These are phyloP conservation scores for Prillingera fragicola DNA, from an alignment of 1,284 basidiomycete species.

Conservation along the genomic window DNA sequence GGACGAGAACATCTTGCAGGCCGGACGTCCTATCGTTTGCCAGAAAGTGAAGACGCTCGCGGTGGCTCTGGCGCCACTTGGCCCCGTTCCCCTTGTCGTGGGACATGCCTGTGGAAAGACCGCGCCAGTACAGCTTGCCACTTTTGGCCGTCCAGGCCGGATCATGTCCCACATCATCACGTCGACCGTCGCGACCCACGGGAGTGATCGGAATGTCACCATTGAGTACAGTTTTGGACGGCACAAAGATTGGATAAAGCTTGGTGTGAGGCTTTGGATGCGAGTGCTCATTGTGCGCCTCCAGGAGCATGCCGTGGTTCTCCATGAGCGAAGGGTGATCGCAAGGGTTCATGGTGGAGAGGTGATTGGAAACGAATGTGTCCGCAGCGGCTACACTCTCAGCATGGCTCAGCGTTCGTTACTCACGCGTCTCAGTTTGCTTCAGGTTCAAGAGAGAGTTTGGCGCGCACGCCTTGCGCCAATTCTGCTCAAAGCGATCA, in stretches of 20 bases:
- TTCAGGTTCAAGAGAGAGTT: slow-evolving; percentile 40
- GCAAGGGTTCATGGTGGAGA: slow-evolving; percentile 46
- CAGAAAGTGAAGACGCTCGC: slow-evolving; percentile 45
- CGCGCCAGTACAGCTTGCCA: slow-evolving; percentile 49
- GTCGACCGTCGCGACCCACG: slow-evolving; percentile 40
- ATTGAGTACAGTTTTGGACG: slow-evolving; percentile 44
- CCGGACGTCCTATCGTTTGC: slow-evolving; percentile 36
- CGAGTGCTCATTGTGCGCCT: slow-evolving; percentile 35
- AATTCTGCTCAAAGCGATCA: slow-evolving; percentile 39
- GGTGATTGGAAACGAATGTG: slow-evolving; percentile 42
- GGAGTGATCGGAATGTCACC: slow-evolving; percentile 49
- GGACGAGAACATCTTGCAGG: slow-evolving; percentile 30
- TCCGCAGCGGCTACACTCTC: slow-evolving; percentile 30
- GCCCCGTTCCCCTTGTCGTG: slow-evolving; percentile 41
- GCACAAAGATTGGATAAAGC: slow-evolving; percentile 45
- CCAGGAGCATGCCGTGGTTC: slow-evolving; percentile 47
- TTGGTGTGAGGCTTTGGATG: slow-evolving; percentile 47
- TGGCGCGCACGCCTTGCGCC: slow-evolving; percentile 39
- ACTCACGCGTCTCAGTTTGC: slow-evolving; percentile 36
- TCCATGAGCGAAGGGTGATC: slow-evolving; percentile 45
- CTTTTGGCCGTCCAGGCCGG: slow-evolving; percentile 43
- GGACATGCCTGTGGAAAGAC: slow-evolving; percentile 43
- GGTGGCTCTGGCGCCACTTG: slow-evolving; percentile 45
- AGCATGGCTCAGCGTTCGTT: not conserved
- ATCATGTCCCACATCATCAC: slow-evolving; percentile 45